Conservation (phyloP, 2,329 filamentous ascomycete genomes). For the Zalaria obscura region DNA sequence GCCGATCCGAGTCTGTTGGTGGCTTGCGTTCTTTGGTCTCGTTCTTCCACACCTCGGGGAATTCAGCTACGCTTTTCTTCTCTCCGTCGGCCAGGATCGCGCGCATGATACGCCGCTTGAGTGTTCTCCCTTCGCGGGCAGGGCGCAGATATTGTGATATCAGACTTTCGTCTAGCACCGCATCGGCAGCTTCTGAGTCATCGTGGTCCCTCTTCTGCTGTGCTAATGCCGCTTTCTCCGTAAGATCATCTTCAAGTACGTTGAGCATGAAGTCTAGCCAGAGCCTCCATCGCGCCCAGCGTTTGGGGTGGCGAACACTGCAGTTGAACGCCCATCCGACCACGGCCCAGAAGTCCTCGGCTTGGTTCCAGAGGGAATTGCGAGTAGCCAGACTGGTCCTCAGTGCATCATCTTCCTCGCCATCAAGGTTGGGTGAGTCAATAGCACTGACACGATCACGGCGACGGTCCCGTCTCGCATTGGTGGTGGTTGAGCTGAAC, state of each 20-base stretch:
- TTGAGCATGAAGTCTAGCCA: slow-evolving; percentile 75
- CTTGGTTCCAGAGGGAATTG: slow-evolving; percentile 58
- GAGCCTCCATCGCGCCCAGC: slow-evolving; percentile 70
- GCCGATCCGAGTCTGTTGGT: slow-evolving; percentile 33
- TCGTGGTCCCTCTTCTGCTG: slow-evolving; percentile 7
- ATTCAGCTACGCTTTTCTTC: slow-evolving; percentile 37
- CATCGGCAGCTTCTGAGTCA: slow-evolving; percentile 7
- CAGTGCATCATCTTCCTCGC: slow-evolving; percentile 24
- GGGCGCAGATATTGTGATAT: slow-evolving; percentile 44
- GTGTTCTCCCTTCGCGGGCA: slow-evolving; percentile 22
- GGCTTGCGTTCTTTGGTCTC: slow-evolving; percentile 40
- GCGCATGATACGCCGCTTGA: slow-evolving; percentile 41
- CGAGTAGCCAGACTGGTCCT: slow-evolving; percentile 28
- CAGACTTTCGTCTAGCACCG: slow-evolving; percentile 38
- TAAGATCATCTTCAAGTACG: slow-evolving; percentile 58
- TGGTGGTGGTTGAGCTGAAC: slow-evolving; percentile 30
- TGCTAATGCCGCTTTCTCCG: slow-evolving; percentile 33
- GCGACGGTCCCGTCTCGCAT: slow-evolving; percentile 8
- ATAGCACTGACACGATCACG: too few species aligned
- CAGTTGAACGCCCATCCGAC: slow-evolving; percentile 93
- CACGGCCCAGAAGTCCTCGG: slow-evolving; percentile 76
- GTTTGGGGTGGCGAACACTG: slow-evolving; percentile 52
- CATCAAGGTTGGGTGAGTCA: slow-evolving; percentile 7
- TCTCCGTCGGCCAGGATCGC: slow-evolving; percentile 55
- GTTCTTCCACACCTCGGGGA: slow-evolving; percentile 52